A percentile compares a stretch with the other conserved stretches of the same genome.
Conservation (phyloP, 1,139 yeast genomes). For the Sugiyamaella sp. region DNA sequence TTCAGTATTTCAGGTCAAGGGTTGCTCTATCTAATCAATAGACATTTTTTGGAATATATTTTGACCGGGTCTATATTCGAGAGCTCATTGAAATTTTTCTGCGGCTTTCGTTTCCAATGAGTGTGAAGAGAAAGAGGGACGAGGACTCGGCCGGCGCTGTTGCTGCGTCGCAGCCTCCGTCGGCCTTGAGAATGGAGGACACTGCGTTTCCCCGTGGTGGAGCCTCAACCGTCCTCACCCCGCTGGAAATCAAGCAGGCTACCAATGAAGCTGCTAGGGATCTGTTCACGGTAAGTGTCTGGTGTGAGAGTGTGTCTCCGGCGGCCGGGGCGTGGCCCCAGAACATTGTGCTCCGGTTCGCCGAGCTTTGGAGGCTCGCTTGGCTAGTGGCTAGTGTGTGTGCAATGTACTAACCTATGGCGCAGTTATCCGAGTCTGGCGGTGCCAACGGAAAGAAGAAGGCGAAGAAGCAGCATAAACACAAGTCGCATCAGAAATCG, state of each 20-base stretch:
- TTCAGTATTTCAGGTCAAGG: slow-evolving; percentile 15
- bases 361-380: too few species aligned
- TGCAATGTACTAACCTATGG: slow-evolving; percentile 7
- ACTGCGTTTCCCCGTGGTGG: slow-evolving; percentile 91
- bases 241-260: slow-evolving; percentile 89
- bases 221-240: slow-evolving; percentile 70
- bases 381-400: too few species aligned
- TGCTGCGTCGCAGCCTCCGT: slow-evolving; percentile 14
- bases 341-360: too few species aligned
- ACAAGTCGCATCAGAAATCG: slow-evolving; percentile 30
- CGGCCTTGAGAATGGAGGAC: slow-evolving; percentile 36
- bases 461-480: slow-evolving; percentile 21
- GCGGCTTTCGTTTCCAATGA: slow-evolving; percentile 20
- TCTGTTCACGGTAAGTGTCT: slow-evolving; percentile 31
- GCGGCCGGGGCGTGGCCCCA: too few species aligned
- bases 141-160: slow-evolving; percentile 17
- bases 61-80: background rate
- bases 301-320: too few species aligned
- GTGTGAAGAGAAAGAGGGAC: slow-evolving; percentile 30
- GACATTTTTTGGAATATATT: slow-evolving; percentile 5
- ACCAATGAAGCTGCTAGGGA: slow-evolving; percentile 91
- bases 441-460: slow-evolving; percentile 30
- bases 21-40: slow-evolving; percentile 7
- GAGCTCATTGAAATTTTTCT: background rate
- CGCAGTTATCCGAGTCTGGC: slow-evolving; percentile 10